Conservation (phyloP, 2,329 filamentous ascomycete species). For the Zopfia rhizophila region DNA sequence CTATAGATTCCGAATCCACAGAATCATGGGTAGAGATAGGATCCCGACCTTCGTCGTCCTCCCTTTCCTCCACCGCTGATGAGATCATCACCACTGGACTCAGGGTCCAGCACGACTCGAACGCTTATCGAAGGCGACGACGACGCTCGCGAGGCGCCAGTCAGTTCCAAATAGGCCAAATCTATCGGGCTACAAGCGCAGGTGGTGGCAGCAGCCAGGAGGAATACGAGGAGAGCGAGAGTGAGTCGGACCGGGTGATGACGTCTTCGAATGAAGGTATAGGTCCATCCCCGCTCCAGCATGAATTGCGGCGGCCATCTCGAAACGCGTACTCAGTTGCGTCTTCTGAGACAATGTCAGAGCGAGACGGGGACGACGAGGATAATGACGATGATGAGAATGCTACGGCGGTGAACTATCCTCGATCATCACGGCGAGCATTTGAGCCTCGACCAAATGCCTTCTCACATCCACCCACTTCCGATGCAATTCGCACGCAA, state of each 20-base stretch:
- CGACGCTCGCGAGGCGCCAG: conserved; percentile 51
- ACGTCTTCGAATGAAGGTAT: conserved; percentile 72
- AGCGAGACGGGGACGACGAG: conserved; percentile 48
- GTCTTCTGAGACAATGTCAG: conserved; percentile 51
- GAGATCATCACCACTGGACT: conserved; percentile 93
- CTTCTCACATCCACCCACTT: conserved; percentile 82
- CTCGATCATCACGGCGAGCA: conserved; percentile 60
- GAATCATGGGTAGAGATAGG: conserved; percentile 97
- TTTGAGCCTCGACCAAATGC: conserved; percentile 93
- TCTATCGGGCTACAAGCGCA: conserved; percentile 55
- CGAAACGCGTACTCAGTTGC: conserved; percentile 42
- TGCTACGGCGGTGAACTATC: conserved; percentile 80
- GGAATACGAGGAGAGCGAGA: conserved; percentile 94
- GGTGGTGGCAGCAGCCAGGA: conserved; percentile 79
- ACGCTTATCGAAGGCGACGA: conserved; percentile 68
- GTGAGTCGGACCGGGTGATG: conserved; percentile 79
- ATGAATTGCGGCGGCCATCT: conserved; percentile 39
- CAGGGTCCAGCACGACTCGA: conserved; percentile 74
- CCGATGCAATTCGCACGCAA: conserved; percentile 55
- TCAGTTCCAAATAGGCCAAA: conserved; percentile 46
- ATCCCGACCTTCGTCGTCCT: conserved; percentile 93
- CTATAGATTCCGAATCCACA: conserved; percentile 50
- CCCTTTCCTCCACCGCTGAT: conserved; percentile 82
- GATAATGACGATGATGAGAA: conserved; percentile 77
- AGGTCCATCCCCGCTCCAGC: conserved; percentile 44